Evolutionary conservation across 2,329 filamentous ascomycete genomes (phyloP).

Genomic region (Phaeosphaeria sp.): DNA sequence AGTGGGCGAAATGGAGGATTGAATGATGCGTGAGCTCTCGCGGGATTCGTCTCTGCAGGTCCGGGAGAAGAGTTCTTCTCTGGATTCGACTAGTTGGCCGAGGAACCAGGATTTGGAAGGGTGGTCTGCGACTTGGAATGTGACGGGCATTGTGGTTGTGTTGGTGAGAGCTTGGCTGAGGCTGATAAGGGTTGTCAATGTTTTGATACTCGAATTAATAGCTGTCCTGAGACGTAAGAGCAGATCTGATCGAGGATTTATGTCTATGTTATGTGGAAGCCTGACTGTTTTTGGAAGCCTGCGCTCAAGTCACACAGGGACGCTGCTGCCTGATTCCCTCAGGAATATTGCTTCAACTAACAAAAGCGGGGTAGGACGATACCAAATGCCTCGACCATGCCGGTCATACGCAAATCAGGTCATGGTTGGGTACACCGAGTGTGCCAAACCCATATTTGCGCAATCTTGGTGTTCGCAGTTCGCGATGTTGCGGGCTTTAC

Average conservation of each 20-base stretch:
- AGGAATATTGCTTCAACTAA: neutral
- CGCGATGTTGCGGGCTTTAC: too few species aligned
- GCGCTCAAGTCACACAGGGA: neutral
- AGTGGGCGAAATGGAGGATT: constrained; percentile 11
- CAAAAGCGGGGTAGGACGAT: neutral
- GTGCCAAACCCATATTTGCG: too few species aligned
- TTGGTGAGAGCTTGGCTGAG: neutral
- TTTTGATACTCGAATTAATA: neutral
- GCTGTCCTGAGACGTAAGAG: neutral
- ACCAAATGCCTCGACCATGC: neutral
- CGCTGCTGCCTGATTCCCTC: neutral
- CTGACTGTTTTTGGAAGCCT: neutral
- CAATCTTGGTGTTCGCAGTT: too few species aligned
- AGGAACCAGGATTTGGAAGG: constrained; percentile 1
- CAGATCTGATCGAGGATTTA: neutral
- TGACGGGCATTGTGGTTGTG: constrained; percentile 14
- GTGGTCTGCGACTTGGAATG: constrained; percentile 13
- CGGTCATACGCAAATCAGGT: too few species aligned
- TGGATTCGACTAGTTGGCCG: neutral
- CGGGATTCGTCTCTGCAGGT: neutral
- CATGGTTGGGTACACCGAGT: too few species aligned
- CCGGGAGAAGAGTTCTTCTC: neutral
- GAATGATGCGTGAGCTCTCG: constrained; percentile 10
- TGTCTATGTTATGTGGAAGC: neutral
- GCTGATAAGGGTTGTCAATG: neutral